phyloP scores from a whole-genome alignment of 495 filamentous ascomycete genomes.

The Bacidia rubella region DNA sequence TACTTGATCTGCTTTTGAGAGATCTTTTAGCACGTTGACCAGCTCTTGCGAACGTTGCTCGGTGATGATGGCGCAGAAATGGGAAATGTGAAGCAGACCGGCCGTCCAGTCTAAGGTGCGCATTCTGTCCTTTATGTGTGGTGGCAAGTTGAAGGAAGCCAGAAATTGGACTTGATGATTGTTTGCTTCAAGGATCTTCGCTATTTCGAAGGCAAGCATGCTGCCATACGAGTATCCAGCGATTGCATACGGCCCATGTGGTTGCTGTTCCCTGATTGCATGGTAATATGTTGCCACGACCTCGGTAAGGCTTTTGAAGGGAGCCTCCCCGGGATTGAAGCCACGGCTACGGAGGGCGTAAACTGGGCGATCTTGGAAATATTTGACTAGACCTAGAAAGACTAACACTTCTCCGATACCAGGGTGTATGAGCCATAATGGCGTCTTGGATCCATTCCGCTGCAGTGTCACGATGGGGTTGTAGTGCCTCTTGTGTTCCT shows the following conservation, averaged over 20 bases:
- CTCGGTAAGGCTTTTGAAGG: conserved; percentile 27
- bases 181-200: conserved; percentile 30
- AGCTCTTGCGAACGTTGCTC: too few species aligned
- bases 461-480: conserved; percentile 34
- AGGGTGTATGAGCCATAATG: conserved; percentile 44
- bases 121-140: conserved; percentile 30
- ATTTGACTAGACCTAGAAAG: conserved; percentile 36
- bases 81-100: too few species aligned
- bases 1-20: too few species aligned
- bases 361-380: conserved; percentile 35
- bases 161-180: conserved; percentile 21
- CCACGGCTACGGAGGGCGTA: conserved; percentile 40
- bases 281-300: conserved; percentile 26
- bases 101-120: neutral
- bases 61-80: too few species aligned
- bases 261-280: conserved; percentile 32
- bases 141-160: conserved; percentile 28
- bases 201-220: conserved; percentile 40
- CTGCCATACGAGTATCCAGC: conserved; percentile 42
- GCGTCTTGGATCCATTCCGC: conserved; percentile 26
- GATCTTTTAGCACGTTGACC: too few species aligned
- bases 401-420: conserved; percentile 43
- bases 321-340: conserved; percentile 28
- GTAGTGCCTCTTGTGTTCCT: conserved; percentile 28
- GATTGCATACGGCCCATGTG: conserved; percentile 41